Base-by-base conservation (phyloP, 495 filamentous ascomycete genomes). In the Neurospora sp. region DNA sequence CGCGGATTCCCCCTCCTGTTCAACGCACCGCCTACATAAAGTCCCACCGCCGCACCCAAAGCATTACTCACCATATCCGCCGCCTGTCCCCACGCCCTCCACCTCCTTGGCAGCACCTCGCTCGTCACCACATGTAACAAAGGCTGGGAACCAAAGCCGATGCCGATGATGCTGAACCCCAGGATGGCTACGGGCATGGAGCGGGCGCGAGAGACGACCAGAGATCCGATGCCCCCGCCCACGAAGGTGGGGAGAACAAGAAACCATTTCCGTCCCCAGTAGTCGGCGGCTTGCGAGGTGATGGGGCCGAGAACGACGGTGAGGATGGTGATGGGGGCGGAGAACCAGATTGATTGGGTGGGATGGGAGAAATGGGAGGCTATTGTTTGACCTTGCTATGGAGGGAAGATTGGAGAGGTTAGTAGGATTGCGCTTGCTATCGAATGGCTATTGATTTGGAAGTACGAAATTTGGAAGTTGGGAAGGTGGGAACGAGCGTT, bases 221-320 rank as follows among this genome's bases (percentile, higher is more conserved):
- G 35, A 1, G 72, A 76, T 0, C 82, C 82, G 11, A 79, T 71
- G 0, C 54, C 23, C 31, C 72, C 77, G 42, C 82, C 82, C 31
- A 76, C 69, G 11, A 78, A 48, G 40, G 77, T 81, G 9, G 79
- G 74, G 66, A 79, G 70, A 31, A 84, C 77, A 35, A 84, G 75
- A 44, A 82, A 79, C 73, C 74, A 81, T 73, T 78, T 78, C 5
- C 82, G 78, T 4, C 80, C 79, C 82, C 82, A 84, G 71, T 81
- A 81, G 66, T 84, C 82, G 46, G 79, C 77, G 0, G 81, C 81
- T 66, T 84, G 82, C 5, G 80, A 79, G 10, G 81, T 73, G 59
- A 77, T 76, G 42, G 80, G 79, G 11, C 77, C 74, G 5, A 81
- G 73, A 16, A 81, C 78, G 20, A 78, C 76, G 1, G 79, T 80